A percentile compares a stretch with the other conserved stretches of the same genome.
Conservation (phyloP, 306 rosid genomes). For the Hippophae gyantsensis region DNA sequence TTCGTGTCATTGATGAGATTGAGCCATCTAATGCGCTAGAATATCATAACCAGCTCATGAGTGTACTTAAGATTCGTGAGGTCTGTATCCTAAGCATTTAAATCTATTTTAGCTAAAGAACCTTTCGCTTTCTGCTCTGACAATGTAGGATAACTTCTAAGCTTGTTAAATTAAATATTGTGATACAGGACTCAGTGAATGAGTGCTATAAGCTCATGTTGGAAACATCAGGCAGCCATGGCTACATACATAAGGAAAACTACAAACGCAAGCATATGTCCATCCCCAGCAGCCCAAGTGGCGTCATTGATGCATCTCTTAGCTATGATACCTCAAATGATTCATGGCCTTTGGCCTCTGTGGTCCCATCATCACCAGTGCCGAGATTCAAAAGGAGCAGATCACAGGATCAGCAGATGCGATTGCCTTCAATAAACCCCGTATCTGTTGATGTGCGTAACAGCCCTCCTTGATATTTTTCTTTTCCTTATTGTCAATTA, state of each 20-base stretch:
- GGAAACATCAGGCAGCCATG: slow-evolving; percentile 25
- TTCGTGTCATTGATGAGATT: slow-evolving; percentile 62
- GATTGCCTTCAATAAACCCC: slow-evolving; percentile 39
- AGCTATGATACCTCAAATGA: slow-evolving; percentile 58
- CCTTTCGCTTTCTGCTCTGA: background rate
- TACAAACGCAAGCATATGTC: slow-evolving; percentile 40
- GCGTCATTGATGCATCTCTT: slow-evolving; percentile 48
- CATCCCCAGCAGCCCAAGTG: slow-evolving; percentile 49
- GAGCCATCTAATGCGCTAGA: slow-evolving; percentile 48
- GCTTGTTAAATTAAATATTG: slow-evolving; percentile 13
- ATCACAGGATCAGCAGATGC: slow-evolving; percentile 57
- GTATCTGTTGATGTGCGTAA: slow-evolving; percentile 38
- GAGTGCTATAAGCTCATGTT: slow-evolving; percentile 57
- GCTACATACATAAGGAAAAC: slow-evolving; percentile 24
- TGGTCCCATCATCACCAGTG: slow-evolving; percentile 33
- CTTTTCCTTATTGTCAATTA: slow-evolving; percentile 33
- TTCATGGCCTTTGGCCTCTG: slow-evolving; percentile 44
- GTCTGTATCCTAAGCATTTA: slow-evolving; percentile 30
- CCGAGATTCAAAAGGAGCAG: slow-evolving; percentile 49
- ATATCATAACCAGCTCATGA: slow-evolving; percentile 60
- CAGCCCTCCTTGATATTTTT: slow-evolving; percentile 45
- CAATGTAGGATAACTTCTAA: background rate
- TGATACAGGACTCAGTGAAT: slow-evolving; percentile 49
- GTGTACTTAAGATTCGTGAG: slow-evolving; percentile 60
- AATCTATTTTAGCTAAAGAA: slow-evolving; percentile 5